Conservation (phyloP, 257 asterid genomes). For the Fraxinus americana region DNA sequence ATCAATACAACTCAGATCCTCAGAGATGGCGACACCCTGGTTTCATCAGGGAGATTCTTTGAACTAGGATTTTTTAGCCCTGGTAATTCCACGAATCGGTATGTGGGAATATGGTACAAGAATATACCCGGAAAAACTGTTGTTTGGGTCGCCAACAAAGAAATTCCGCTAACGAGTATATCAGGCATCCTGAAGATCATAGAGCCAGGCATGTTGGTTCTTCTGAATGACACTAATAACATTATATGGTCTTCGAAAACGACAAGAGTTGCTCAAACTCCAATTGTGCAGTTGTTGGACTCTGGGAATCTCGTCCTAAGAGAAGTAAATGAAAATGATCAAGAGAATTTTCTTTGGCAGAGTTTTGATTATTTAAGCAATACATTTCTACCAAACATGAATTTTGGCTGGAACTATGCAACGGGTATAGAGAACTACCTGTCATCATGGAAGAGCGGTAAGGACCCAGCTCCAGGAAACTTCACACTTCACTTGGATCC, state of each 20-base stretch:
- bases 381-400: conserved; percentile 44
- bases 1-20: no score
- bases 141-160: background rate
- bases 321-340: conserved; percentile 10
- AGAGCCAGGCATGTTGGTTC: background rate
- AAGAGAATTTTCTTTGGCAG: conserved; percentile 45
- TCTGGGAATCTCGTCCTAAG: background rate
- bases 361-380: conserved; percentile 54
- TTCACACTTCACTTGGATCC: conserved; percentile 28
- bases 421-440: conserved; percentile 35
- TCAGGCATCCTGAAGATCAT: background rate
- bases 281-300: background rate
- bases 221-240: background rate
- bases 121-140: background rate
- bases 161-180: background rate
- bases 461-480: conserved; percentile 48
- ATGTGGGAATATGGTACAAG: background rate
- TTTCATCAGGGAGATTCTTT: background rate
- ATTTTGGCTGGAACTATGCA: conserved; percentile 34
- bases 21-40: background rate
- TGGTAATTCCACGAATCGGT: background rate
- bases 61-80: background rate
- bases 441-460: conserved; percentile 43
- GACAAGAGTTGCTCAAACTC: background rate
- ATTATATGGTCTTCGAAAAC: background rate